phyloP scores from a whole-genome alignment of 306 rosid species.

The Sicyos baderoa region DNA sequence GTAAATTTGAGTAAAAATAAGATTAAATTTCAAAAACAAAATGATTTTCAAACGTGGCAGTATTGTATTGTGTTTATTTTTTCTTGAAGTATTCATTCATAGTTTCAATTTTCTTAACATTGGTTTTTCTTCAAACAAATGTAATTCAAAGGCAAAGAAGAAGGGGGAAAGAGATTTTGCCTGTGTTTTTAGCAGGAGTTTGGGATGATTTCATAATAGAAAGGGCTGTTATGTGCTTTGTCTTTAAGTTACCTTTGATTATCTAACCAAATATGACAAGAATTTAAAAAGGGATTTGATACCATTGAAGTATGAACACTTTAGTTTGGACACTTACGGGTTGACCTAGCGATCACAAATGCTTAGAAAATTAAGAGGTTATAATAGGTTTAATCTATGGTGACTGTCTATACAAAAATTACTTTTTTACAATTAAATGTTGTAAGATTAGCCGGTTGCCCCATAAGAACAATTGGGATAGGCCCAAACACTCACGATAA shows the following conservation, averaged over 20 bases:
- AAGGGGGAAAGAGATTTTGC: neutral
- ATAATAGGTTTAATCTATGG: no score
- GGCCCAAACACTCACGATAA: no score
- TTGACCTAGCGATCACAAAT: no score
- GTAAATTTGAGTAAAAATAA: no score
- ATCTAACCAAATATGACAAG: neutral
- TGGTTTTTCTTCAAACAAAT: no score
- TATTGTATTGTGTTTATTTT: neutral
- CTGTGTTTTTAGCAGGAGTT: neutral
- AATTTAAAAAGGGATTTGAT: neutral
- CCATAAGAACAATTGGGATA: no score
- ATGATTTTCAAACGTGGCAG: no score
- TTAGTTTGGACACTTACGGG: neutral
- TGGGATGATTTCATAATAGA: neutral
- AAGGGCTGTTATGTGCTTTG: neutral
- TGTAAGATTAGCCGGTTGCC: no score
- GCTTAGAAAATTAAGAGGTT: no score
- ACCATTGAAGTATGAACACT: neutral
- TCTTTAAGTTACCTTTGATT: neutral
- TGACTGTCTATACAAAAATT: no score
- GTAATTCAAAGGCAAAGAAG: no score
- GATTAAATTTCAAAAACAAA: neutral
- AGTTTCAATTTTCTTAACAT: neutral
- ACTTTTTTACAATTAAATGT: no score
- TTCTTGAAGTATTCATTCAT: neutral